A percentile compares a stretch with the other conserved stretches of the same genome.
phyloP scores from a whole-genome alignment of 306 rosid genomes.

The Potentilla sterilis region DNA sequence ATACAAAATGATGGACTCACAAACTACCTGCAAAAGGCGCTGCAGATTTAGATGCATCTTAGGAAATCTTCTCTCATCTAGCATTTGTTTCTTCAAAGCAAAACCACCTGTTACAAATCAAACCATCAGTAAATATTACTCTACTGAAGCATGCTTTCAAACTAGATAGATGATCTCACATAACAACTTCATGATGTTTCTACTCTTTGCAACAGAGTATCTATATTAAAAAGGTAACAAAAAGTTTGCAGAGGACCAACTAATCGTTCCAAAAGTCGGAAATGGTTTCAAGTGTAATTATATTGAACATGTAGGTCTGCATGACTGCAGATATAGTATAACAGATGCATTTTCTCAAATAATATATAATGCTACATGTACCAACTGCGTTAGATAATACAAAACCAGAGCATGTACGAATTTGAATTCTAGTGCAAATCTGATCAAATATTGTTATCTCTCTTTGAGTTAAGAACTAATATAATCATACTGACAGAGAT shows the following conservation, averaged over 20 bases:
- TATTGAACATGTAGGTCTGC: background rate
- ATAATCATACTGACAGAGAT: background rate
- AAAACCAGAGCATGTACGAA: background rate
- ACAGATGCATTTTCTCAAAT: background rate
- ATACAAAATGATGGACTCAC: conserved; percentile 13
- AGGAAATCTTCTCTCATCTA: conserved; percentile 96
- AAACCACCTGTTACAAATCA: conserved; percentile 58
- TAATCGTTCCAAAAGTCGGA: background rate
- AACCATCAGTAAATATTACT: conserved; percentile 26
- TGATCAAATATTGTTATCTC: background rate
- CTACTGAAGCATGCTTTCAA: background rate
- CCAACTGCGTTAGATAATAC: background rate
- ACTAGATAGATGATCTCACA: background rate
- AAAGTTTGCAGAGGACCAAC: too few relatives aligned
- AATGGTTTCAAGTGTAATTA: background rate
- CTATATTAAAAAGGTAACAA: background rate
- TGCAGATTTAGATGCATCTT: conserved; percentile 89
- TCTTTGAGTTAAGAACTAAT: background rate
- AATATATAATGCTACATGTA: too few relatives aligned
- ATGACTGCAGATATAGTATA: background rate
- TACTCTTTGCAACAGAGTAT: background rate
- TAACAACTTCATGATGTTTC: background rate
- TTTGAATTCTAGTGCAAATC: background rate
- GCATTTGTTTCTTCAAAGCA: conserved; percentile 88
- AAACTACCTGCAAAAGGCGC: conserved; percentile 86